Base-by-base conservation (phyloP, 495 filamentous ascomycete species). In the Talaromyces ruber region DNA sequence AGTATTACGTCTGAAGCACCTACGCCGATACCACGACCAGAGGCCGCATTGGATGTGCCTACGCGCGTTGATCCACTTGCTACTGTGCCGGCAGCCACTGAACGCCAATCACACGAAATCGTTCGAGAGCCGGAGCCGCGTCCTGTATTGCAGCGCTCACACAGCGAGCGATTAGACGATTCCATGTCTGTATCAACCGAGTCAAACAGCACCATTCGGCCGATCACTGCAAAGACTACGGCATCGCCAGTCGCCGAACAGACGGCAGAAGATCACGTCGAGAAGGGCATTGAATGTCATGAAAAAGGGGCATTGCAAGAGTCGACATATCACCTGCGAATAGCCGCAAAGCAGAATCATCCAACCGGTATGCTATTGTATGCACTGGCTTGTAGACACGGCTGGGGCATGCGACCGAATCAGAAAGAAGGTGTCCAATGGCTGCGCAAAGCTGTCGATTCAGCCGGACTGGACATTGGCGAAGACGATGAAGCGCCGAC, bases 291-390 rank as follows among this genome's bases (percentile, higher is more conserved):
- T 62, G 88, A 90, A 63, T 83, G 87, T 47, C 95, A 98, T 66
- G 90, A 96, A 70, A 84, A 84, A 16, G 94, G 94, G 25, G 86
- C 87, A 0, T 77, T 96, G 26, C 88, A 89, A 53, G 92, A 98
- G 70, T 96, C 93, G 0, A 97, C 95, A 2, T 98, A 97, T 71
- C 94, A 98, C 70, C 80, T 98, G 28, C 89, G 94, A 9, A 84
- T 96, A 67, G 94, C 94, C 5, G 95, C 94, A 2, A 87, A 87
- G 65, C 85, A 87, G 45, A 87, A 88, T 12, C 85, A 94, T 58
- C 92, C 94, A 0, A 96, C 92, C 0, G 94, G 86, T 12, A 98
- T 98, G 94, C 79, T 98, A 6, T 79, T 98, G 8, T 98, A 97
- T 72, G 95, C 93, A 5, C 81, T 98, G 45, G 95, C 94, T 32